phyloP scores from a whole-genome alignment of 257 asterid genomes.

The Solanum virginianum region DNA sequence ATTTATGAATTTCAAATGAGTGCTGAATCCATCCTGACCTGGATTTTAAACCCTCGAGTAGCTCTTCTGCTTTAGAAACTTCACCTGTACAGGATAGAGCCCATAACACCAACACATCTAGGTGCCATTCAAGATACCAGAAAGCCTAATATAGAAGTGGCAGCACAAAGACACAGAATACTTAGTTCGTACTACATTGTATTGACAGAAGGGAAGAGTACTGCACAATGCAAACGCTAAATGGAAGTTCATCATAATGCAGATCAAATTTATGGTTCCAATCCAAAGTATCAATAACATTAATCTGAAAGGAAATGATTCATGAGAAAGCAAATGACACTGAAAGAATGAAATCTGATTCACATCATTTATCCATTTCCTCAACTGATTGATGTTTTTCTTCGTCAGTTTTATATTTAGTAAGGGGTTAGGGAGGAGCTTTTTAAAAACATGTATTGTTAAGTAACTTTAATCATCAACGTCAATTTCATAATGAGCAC shows the following conservation, averaged over 20 bases:
- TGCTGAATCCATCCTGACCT: conserved; percentile 28
- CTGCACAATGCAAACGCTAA: not conserved
- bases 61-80: conserved; percentile 49
- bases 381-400: not conserved
- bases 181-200: not conserved
- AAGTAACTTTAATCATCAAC: not conserved
- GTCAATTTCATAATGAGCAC: not conserved
- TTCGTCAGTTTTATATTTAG: not conserved
- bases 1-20: not conserved
- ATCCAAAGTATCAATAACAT: not conserved
- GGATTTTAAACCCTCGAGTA: conserved; percentile 52
- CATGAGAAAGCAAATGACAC: not conserved
- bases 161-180: not conserved
- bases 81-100: conserved; percentile 45
- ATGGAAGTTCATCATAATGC: not conserved
- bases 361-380: not conserved
- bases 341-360: not conserved
- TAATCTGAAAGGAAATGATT: not conserved
- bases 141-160: conserved; percentile 29
- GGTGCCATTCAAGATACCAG: conserved; percentile 96
- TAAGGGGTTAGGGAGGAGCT: not conserved
- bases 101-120: conserved; percentile 79
- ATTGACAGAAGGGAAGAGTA: not conserved
- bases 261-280: not conserved
- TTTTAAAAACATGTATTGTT: not conserved